Percentiles rank a stretch among this genome's conserved stretches.
Evolutionary conservation across 179 eudicot species (phyloP).

Genomic region (Carnegiea gigantea): DNA sequence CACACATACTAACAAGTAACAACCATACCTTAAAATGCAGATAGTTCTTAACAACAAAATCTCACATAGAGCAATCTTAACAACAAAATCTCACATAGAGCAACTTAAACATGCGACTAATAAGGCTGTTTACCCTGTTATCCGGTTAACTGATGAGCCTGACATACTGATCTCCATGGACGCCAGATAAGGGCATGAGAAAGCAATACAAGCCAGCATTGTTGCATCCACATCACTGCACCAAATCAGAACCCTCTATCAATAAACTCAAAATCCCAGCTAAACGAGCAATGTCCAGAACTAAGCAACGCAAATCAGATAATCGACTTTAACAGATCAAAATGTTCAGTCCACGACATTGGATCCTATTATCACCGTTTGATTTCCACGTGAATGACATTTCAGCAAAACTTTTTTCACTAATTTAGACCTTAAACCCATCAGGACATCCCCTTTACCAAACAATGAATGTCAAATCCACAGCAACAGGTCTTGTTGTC

Average conservation of each 20-base stretch:
- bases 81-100: background rate
- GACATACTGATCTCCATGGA: slow-evolving; percentile 66
- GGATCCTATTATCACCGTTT: background rate
- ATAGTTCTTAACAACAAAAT: background rate
- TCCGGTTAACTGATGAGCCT: slow-evolving; percentile 57
- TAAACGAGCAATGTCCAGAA: background rate
- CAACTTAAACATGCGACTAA: background rate
- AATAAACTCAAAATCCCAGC: background rate
- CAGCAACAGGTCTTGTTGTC: background rate
- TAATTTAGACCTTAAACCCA: background rate
- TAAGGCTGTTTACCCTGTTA: slow-evolving; percentile 62
- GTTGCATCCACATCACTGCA: slow-evolving; percentile 97
- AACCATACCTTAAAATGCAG: background rate
- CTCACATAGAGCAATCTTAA: background rate
- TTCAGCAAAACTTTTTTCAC: background rate
- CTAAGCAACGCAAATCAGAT: background rate
- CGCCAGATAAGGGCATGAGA: slow-evolving; percentile 86
- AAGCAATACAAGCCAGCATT: slow-evolving; percentile 90
- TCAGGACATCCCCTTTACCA: background rate
- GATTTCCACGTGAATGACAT: background rate
- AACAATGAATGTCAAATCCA: background rate
- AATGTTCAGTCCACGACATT: background rate
- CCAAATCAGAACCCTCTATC: slow-evolving; percentile 4
- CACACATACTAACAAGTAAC: background rate
- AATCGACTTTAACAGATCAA: background rate